These are phyloP conservation scores for Dentipellis sp. DNA, from an alignment of 768 basidiomycete species.

Conservation along the genomic window DNA sequence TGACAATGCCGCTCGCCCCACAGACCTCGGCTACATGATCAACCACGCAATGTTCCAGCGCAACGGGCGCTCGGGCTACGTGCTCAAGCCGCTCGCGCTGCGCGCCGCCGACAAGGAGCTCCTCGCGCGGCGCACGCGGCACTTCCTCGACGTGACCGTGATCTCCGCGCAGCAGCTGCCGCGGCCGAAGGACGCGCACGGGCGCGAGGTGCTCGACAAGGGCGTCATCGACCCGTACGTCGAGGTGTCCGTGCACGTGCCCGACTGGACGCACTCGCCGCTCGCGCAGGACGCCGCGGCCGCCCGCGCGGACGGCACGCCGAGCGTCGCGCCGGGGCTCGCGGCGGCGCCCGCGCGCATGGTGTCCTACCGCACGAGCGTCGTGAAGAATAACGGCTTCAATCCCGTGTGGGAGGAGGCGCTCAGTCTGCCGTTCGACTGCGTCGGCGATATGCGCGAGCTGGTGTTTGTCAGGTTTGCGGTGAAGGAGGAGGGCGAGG, in stretches of 20 bases:
- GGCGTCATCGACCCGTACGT: conserved; percentile 65
- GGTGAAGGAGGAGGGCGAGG: conserved; percentile 55
- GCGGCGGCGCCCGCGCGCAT: conserved; percentile 30
- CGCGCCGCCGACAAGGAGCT: conserved; percentile 55
- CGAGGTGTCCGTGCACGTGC: conserved; percentile 68
- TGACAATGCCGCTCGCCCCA: neutral
- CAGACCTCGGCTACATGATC: conserved; percentile 85
- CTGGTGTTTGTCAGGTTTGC: conserved; percentile 78
- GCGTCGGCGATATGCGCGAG: conserved; percentile 68
- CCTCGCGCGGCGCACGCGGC: conserved; percentile 41
- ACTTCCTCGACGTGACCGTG: conserved; percentile 59
- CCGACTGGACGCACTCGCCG: conserved; percentile 49
- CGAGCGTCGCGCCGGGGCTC: neutral
- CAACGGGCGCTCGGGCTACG: conserved; percentile 82
- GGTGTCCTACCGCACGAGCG: conserved; percentile 46
- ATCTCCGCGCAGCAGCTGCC: conserved; percentile 92
- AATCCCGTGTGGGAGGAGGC: conserved; percentile 83
- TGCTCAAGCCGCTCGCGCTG: conserved; percentile 80
- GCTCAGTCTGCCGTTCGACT: conserved; percentile 64
- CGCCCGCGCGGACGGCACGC: neutral
- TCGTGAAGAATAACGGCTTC: conserved; percentile 83
- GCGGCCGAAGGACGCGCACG: conserved; percentile 51
- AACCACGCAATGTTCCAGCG: conserved; percentile 95
- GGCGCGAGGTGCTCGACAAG: conserved; percentile 46
- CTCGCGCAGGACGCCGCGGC: conserved; percentile 16